A percentile compares a stretch with the other conserved stretches of the same genome.
phyloP scores from a whole-genome alignment of 2,329 filamentous ascomycete species.

The Hymenoscyphus salicellus region DNA sequence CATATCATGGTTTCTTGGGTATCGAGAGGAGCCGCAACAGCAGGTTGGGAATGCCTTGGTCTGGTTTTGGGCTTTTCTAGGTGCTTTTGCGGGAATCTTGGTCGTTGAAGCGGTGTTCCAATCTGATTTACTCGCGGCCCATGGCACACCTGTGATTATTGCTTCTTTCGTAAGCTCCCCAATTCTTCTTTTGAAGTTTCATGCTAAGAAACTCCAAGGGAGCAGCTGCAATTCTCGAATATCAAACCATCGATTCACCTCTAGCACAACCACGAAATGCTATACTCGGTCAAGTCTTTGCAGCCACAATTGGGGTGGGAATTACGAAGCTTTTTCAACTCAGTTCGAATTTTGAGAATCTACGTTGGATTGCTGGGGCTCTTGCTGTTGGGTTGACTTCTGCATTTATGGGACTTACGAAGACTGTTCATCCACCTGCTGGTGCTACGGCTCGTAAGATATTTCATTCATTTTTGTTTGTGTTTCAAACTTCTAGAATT shows the following conservation, averaged over 20 bases:
- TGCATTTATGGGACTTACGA: slow-evolving; percentile 64
- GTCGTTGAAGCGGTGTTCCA: slow-evolving; percentile 57
- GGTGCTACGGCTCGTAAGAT: slow-evolving; percentile 60
- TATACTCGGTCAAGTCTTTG: slow-evolving; percentile 63
- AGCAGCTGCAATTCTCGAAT: slow-evolving; percentile 72
- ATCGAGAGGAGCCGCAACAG: slow-evolving; percentile 44
- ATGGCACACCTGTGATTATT: slow-evolving; percentile 59
- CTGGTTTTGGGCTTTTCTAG: slow-evolving; percentile 62
- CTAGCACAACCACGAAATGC: slow-evolving; percentile 71
- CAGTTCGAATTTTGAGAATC: slow-evolving; percentile 45
- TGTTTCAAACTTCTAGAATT: background rate
- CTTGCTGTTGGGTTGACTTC: slow-evolving; percentile 63
- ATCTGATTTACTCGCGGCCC: slow-evolving; percentile 50
- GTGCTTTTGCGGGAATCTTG: slow-evolving; percentile 59
- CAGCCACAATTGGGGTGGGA: slow-evolving; percentile 57
- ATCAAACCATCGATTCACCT: slow-evolving; percentile 68
- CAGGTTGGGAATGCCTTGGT: slow-evolving; percentile 56
- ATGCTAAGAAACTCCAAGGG: slow-evolving; percentile 41
- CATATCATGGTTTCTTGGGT: slow-evolving; percentile 66
- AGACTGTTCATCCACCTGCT: slow-evolving; percentile 70
- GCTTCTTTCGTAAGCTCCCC: slow-evolving; percentile 63
- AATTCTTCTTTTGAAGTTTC: background rate
- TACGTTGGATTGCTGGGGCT: slow-evolving; percentile 64
- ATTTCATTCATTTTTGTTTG: background rate
- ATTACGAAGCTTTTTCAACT: slow-evolving; percentile 63